A percentile compares a stretch with the other conserved stretches of the same genome.
phyloP scores from a whole-genome alignment of 1,139 yeast genomes.

The Blastobotrys serpentis region DNA sequence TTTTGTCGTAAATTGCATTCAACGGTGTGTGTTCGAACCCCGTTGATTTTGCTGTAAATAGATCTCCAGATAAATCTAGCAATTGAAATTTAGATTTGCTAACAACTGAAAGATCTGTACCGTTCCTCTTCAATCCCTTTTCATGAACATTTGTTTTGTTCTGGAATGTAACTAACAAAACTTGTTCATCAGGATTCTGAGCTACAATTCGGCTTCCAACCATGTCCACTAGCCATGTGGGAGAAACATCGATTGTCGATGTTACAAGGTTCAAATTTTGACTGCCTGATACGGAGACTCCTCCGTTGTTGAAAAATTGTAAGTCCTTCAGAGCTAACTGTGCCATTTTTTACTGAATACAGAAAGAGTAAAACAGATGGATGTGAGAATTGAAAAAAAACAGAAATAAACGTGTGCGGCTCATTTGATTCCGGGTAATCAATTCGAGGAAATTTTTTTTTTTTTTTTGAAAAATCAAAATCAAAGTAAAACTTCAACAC shows the following conservation, averaged over 20 bases:
- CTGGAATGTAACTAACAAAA: conserved; percentile 24
- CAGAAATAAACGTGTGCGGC: not conserved
- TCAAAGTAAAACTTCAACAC: not conserved
- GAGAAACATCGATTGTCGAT: conserved; percentile 60
- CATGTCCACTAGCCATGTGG: conserved; percentile 56
- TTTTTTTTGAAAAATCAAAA: not conserved
- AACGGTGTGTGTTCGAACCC: conserved; percentile 24
- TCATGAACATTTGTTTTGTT: conserved; percentile 32
- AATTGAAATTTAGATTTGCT: conserved; percentile 17
- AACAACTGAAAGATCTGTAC: conserved; percentile 23
- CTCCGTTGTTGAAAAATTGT: conserved; percentile 15
- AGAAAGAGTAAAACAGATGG: too few relatives aligned
- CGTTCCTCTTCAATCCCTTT: conserved; percentile 31
- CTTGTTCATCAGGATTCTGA: conserved; percentile 10
- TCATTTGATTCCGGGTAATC: conserved; percentile 5
- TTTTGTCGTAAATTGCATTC: conserved; percentile 12
- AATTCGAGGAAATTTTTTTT: not conserved
- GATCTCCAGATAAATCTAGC: conserved; percentile 37
- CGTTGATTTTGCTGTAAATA: conserved; percentile 17
- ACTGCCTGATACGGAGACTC: not conserved
- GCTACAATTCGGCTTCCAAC: conserved; percentile 7
- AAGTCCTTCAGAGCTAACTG: conserved; percentile 16
- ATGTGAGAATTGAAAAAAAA: too few relatives aligned
- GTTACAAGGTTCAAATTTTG: conserved; percentile 47
- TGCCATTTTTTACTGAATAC: conserved; percentile 16